A percentile compares a stretch with the other conserved stretches of the same genome.
Conservation (phyloP, 1,284 basidiomycete genomes). For the Puccinia horiana region DNA sequence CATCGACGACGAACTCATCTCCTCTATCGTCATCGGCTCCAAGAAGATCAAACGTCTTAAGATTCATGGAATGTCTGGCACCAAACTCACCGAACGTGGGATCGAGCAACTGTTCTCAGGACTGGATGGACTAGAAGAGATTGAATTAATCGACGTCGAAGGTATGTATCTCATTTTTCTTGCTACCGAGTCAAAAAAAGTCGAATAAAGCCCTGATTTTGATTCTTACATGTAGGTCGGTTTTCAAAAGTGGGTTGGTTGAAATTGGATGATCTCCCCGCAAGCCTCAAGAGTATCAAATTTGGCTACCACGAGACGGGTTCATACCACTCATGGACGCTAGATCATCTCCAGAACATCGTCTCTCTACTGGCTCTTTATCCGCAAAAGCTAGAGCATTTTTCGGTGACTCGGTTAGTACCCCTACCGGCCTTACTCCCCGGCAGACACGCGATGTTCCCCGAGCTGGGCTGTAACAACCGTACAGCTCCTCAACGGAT, state of each 20-base stretch:
- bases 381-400: slow-evolving; percentile 13
- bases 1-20: slow-evolving; percentile 40
- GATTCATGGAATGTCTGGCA: slow-evolving; percentile 31
- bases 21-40: slow-evolving; percentile 14
- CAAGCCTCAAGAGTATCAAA: slow-evolving; percentile 21
- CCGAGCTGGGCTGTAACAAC: slow-evolving; percentile 18
- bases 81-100: slow-evolving; percentile 39
- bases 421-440: slow-evolving; percentile 35
- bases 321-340: slow-evolving; percentile 42
- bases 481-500: slow-evolving; percentile 28
- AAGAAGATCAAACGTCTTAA: slow-evolving; percentile 30
- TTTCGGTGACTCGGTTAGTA: slow-evolving; percentile 28
- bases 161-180: not conserved
- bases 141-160: slow-evolving; percentile 46
- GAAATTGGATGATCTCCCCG: slow-evolving; percentile 24
- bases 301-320: slow-evolving; percentile 44
- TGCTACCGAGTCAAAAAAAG: not conserved
- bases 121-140: slow-evolving; percentile 30
- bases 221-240: slow-evolving; percentile 10
- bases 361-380: slow-evolving; percentile 24
- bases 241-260: slow-evolving; percentile 44
- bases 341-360: slow-evolving; percentile 38
- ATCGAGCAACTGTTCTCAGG: slow-evolving; percentile 35
- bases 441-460: slow-evolving; percentile 30
- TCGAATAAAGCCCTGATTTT: not conserved